A percentile compares a stretch with the other conserved stretches of the same genome.
Conservation (phyloP, 2,329 filamentous ascomycete species). For the Thermoascus crustaceus region DNA sequence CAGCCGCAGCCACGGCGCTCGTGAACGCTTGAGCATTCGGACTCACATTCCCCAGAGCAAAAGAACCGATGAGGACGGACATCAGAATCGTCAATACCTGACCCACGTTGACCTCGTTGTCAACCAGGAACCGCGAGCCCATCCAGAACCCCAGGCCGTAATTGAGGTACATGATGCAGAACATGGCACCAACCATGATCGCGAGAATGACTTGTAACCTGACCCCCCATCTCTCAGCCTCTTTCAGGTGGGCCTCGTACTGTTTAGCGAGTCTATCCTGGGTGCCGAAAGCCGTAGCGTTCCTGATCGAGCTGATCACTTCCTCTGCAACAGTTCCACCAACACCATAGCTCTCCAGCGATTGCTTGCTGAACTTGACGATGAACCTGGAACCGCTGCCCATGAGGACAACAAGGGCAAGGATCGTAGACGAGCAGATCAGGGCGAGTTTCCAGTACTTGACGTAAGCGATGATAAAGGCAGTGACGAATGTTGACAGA, state of each 20-base stretch:
- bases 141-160: slow-evolving; percentile 87
- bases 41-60: slow-evolving; percentile 78
- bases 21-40: slow-evolving; percentile 83
- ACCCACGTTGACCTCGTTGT: slow-evolving; percentile 57
- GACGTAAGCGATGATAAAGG: slow-evolving; percentile 83
- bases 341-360: slow-evolving; percentile 68
- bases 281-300: slow-evolving; percentile 85
- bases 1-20: slow-evolving; percentile 70
- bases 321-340: slow-evolving; percentile 89
- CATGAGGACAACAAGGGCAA: slow-evolving; percentile 72
- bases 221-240: slow-evolving; percentile 68
- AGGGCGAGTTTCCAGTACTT: slow-evolving; percentile 90
- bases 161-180: slow-evolving; percentile 76
- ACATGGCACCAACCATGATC: slow-evolving; percentile 75
- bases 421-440: slow-evolving; percentile 73
- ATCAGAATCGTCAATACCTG: slow-evolving; percentile 78
- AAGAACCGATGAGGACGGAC: slow-evolving; percentile 86
- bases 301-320: slow-evolving; percentile 86
- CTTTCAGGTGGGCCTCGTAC: slow-evolving; percentile 67
- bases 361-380: slow-evolving; percentile 70
- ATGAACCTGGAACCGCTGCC: slow-evolving; percentile 65
- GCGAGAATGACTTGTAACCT: slow-evolving; percentile 65
- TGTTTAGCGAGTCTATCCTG: slow-evolving; percentile 83
- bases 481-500: slow-evolving; percentile 73
- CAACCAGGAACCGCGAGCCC: slow-evolving; percentile 65